Conservation (phyloP, 345 rosid species). For the Raphanus raphanistrum region DNA sequence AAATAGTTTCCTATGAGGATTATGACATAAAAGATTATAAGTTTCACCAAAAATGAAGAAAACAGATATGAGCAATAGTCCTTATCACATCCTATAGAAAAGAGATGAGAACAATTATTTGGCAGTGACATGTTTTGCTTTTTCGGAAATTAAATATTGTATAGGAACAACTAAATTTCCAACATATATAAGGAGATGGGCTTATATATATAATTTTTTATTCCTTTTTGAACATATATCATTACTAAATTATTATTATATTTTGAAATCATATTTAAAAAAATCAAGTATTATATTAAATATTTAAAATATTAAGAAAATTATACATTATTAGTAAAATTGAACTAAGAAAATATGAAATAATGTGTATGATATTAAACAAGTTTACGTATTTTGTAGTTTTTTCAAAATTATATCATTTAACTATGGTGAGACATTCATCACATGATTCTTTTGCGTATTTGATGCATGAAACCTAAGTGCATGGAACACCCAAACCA, state of each 20-base stretch:
- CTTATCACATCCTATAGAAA: slow-evolving; percentile 29
- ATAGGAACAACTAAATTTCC: slow-evolving; percentile 17
- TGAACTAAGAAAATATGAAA: no score
- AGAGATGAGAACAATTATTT: slow-evolving; percentile 24
- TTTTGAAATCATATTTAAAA: not conserved
- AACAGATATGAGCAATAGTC: slow-evolving; percentile 16
- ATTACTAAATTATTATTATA: not conserved
- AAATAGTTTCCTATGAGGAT: not conserved
- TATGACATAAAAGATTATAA: not conserved
- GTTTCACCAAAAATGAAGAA: not conserved
- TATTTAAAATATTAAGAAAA: not conserved
- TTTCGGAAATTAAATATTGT: not conserved
- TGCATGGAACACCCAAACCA: not conserved
- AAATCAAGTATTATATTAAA: no score
- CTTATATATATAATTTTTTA: not conserved
- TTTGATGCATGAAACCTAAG: not conserved
- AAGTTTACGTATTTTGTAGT: no score
- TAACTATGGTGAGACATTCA: not conserved
- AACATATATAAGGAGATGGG: slow-evolving; percentile 20
- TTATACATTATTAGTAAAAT: not conserved
- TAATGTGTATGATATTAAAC: not conserved
- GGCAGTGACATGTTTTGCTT: slow-evolving; percentile 33
- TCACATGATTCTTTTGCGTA: not conserved
- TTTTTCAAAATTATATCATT: no score
- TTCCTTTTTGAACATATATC: not conserved